A percentile compares a stretch with the other conserved stretches of the same genome.
phyloP scores from a whole-genome alignment of 352 stramenopile species.

The Phytopythium delawarense region DNA sequence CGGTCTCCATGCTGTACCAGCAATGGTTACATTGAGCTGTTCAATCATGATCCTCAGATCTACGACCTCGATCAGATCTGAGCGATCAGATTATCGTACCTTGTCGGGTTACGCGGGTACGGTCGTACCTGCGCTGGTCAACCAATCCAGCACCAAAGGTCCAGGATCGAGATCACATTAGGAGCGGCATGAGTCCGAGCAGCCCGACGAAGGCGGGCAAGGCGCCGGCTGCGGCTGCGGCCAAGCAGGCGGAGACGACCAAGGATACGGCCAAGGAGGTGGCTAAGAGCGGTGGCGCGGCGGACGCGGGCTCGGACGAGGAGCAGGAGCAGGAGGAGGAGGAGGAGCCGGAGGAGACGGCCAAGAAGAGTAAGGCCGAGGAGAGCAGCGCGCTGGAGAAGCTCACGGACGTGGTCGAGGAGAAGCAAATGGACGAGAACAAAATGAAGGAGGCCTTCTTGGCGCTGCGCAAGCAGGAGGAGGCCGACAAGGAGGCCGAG shows the following conservation, averaged over 20 bases:
- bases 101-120: too few relatives aligned
- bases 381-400: conserved; percentile 81
- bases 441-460: conserved; percentile 85
- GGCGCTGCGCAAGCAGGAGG: conserved; percentile 72
- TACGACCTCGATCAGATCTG: too few relatives aligned
- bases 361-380: conserved; percentile 72
- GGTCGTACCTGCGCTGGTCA: too few relatives aligned
- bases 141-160: too few relatives aligned
- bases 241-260: conserved; percentile 3
- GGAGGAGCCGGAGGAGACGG: conserved; percentile 30
- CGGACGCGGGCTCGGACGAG: conserved; percentile 46
- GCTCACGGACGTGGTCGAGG: conserved; percentile 80
- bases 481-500: conserved; percentile 79
- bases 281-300: neutral
- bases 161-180: too few relatives aligned
- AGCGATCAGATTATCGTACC: too few relatives aligned
- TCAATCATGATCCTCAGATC: too few relatives aligned
- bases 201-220: conserved; percentile 25
- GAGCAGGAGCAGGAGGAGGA: conserved; percentile 50
- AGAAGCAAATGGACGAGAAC: conserved; percentile 88
- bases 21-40: too few relatives aligned
- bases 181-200: conserved; percentile 30
- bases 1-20: too few relatives aligned
- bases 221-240: conserved; percentile 11
- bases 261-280: neutral